Evolutionary conservation across 768 basidiomycete genomes (phyloP), one percentile per base, ranked within the genome.

Genomic region (Daedalea quercina): DNA sequence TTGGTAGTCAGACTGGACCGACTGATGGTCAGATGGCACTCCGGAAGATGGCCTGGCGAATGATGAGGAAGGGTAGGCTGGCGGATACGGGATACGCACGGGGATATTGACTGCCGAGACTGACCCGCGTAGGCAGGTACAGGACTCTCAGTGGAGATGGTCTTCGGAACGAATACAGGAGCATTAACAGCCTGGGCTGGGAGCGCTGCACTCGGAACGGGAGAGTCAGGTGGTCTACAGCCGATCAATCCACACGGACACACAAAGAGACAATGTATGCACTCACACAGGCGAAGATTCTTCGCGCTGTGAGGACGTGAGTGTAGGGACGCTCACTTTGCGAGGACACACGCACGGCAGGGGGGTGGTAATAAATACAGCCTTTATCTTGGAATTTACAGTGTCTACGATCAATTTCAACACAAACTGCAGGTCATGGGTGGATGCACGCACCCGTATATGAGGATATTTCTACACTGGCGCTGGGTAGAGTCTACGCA

Each of bases 381-480:
- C 89, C 89, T 71, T 88, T 88, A 63, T 88, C 87, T 69, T 93
- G 81, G 60, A 77, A 91, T 72, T 87, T 86, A 73, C 92, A 94
- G 53, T 76, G 84, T 40, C 91, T 93, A 52, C 19, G 37, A 40
- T 11, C 6, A 3, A 15, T 1, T 23, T 47, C 11, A 7, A 42
- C 13, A 35, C 49, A 19, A 19, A 3, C 23, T 50, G 23, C 17
- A 22, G 9, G 33, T n/a, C 13, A 2, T n/a, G 22, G 28, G 3
- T 33, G 19, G 31, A 2, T 22, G 24, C 2, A 56, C 67, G 58
- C 70, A 94, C 92, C 94, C 93, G 65, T 94, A 88, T 57, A 95
- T 94, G 67, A 88, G 73, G 48, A 94, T 82, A 73, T 96, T 95
- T 64, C 89, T 83, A 70, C 93, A 96, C 63, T 93, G 87, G 50